Conservation (phyloP, 2,329 filamentous ascomycete genomes). For the Cercospora beticola region DNA sequence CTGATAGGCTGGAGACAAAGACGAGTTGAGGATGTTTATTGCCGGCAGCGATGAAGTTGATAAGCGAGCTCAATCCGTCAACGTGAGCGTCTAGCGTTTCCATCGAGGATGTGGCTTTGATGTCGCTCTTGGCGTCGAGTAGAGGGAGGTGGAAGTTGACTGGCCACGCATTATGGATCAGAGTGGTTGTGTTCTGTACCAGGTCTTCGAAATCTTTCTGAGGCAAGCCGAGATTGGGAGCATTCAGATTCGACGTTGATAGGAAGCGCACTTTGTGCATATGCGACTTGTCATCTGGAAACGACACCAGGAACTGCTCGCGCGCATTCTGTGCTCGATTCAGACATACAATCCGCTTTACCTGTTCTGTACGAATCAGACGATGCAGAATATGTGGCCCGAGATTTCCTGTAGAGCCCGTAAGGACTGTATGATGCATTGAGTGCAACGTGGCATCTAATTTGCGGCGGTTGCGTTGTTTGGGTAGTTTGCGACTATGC, state of each 20-base stretch:
- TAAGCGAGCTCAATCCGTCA: neutral
- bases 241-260: conserved; percentile 22
- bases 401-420: conserved; percentile 40
- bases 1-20: conserved; percentile 1
- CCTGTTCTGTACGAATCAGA: conserved; percentile 30
- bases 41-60: conserved; percentile 22
- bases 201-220: conserved; percentile 25
- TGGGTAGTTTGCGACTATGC: neutral
- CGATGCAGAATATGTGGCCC: conserved; percentile 39
- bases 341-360: conserved; percentile 33
- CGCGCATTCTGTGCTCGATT: conserved; percentile 26
- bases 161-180: conserved; percentile 42
- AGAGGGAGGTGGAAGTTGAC: conserved; percentile 41
- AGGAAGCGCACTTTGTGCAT: neutral
- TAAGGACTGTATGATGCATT: conserved; percentile 34
- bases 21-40: neutral
- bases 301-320: conserved; percentile 28
- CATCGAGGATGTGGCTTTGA: neutral
- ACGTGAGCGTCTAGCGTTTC: neutral
- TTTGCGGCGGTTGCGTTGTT: neutral
- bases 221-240: conserved; percentile 30
- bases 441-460: neutral
- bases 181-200: conserved; percentile 26
- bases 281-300: neutral
- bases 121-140: conserved; percentile 32